Base-by-base conservation (phyloP, 2,329 filamentous ascomycete genomes). In the Xylaria sp. region DNA sequence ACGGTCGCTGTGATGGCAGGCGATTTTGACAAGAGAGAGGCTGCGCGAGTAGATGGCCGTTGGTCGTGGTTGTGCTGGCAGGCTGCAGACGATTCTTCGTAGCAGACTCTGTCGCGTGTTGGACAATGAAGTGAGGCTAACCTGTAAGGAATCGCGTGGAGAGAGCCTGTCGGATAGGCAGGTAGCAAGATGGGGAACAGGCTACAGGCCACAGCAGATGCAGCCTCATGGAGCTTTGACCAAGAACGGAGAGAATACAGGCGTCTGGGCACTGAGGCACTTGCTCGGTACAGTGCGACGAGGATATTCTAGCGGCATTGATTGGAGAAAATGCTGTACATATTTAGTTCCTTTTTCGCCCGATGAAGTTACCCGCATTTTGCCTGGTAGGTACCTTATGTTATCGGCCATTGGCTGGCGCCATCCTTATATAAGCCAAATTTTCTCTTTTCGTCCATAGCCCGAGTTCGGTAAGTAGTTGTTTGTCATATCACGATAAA, bases 101-200 rank as follows among this genome's bases (percentile, higher is more conserved):
- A 55, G 65, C 66, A 73, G 70, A 72, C 69, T 70, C 72, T 74
- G 73, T 74, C 73, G 74, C 73, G 74, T 72, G 72, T 72, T 72
- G 70, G 66, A 39, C 72, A 62, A 18, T 66, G 13, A 45, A 62
- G 60, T 64, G 64, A 70, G 66, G 69, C 66, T 69, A 66, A 53
- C 58, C 59, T 68, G 48, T 45, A 25, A 28, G 53, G 53, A 65
- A 67, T 41, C 68, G 69, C 57, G 69, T 70, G 60, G 66, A 60
- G 52, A 64, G 50, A 50, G 53, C 46, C 59, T 53, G 66, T 34
- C 30, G n/a, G 23, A 13, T 25, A 48, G 45, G 23, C 20, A 48
- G 52, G 52, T 30, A 34, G 32, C 30, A 36, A 36, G 52, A 28
- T 39, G 53, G 32, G 23, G 32, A 56, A 39, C 53, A 39, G 48